Conservation (phyloP, 148 eudicot species). For the Persicaria tinctoria region DNA sequence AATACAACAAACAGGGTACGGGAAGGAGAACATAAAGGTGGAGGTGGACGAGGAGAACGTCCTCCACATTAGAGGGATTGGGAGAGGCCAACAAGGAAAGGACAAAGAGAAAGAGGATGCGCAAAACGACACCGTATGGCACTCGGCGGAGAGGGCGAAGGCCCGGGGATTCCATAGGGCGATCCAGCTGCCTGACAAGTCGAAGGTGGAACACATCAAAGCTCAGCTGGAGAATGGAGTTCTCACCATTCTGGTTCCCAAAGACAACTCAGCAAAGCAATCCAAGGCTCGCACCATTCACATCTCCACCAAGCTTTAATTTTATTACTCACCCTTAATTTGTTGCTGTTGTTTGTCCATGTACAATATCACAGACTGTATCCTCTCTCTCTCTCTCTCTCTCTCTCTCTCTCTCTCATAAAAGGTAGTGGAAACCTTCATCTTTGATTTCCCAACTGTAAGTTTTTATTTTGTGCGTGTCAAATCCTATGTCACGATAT, state of each 20-base stretch:
- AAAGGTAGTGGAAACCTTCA: too few species aligned
- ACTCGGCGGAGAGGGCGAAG: constrained; percentile 52
- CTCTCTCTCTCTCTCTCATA: too few species aligned
- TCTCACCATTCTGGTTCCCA: constrained; percentile 58
- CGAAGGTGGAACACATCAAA: constrained; percentile 70
- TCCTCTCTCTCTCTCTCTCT: too few species aligned
- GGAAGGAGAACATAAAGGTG: constrained; percentile 66
- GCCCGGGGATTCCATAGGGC: constrained; percentile 42
- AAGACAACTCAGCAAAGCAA: constrained; percentile 47
- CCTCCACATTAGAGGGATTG: constrained; percentile 44
- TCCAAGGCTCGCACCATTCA: constrained; percentile 52
- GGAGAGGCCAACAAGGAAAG: constrained; percentile 20
- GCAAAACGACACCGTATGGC: constrained; percentile 57
- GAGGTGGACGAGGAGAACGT: constrained; percentile 74
- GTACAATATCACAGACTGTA: too few species aligned
- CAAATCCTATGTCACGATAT: too few species aligned
- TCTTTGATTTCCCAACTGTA: too few species aligned
- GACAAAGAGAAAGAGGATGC: constrained; percentile 30
- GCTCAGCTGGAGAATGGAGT: constrained; percentile 77
- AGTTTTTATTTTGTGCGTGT: too few species aligned
- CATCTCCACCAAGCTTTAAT: constrained; percentile 65
- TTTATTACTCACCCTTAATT: neutral
- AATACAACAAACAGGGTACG: constrained; percentile 31
- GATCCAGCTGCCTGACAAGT: constrained; percentile 63
- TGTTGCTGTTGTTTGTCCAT: neutral